phyloP scores from a whole-genome alignment of 2,329 filamentous ascomycete genomes.

The Bipolaris zeicola region DNA sequence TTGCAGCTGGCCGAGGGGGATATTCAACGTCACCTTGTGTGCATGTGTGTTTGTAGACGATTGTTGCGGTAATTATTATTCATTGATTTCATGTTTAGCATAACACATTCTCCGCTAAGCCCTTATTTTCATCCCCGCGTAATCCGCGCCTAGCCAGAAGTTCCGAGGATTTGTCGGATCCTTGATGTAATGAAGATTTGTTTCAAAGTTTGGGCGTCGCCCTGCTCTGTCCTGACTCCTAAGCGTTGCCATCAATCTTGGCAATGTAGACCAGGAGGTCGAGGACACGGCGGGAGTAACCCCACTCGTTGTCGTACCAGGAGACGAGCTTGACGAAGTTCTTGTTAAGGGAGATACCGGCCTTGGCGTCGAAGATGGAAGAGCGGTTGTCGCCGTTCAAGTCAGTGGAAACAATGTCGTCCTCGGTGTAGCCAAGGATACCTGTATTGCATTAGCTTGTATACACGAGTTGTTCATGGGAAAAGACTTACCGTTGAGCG shows the following conservation, averaged over 20 bases:
- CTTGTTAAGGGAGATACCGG: slow-evolving; percentile 96
- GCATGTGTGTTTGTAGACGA: neutral
- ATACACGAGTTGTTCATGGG: neutral
- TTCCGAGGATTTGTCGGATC: slow-evolving; percentile 5
- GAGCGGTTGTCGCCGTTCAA: slow-evolving; percentile 90
- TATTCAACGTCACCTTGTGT: slow-evolving; percentile 13
- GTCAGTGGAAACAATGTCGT: slow-evolving; percentile 93
- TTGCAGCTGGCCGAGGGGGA: slow-evolving; percentile 17
- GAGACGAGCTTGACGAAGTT: slow-evolving; percentile 99
- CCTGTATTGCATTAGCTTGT: slow-evolving; percentile 57
- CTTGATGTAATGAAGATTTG: slow-evolving; percentile 9
- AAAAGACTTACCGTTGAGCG: slow-evolving; percentile 76
- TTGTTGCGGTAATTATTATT: slow-evolving; percentile 29
- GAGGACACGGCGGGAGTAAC: slow-evolving; percentile 84
- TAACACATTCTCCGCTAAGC: slow-evolving; percentile 24
- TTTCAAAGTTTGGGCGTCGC: slow-evolving; percentile 42
- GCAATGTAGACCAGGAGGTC: slow-evolving; percentile 56
- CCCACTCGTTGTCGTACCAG: slow-evolving; percentile 99
- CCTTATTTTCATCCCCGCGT: slow-evolving; percentile 23
- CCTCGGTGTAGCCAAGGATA: slow-evolving; percentile 93
- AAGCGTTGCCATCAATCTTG: slow-evolving; percentile 52
- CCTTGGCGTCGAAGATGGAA: slow-evolving; percentile 99
- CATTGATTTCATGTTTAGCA: slow-evolving; percentile 39
- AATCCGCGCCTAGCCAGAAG: slow-evolving; percentile 13
- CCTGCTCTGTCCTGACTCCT: slow-evolving; percentile 49